Evolutionary conservation across 2,329 filamentous ascomycete genomes (phyloP).

Genomic region (Trichoderma sp.): DNA sequence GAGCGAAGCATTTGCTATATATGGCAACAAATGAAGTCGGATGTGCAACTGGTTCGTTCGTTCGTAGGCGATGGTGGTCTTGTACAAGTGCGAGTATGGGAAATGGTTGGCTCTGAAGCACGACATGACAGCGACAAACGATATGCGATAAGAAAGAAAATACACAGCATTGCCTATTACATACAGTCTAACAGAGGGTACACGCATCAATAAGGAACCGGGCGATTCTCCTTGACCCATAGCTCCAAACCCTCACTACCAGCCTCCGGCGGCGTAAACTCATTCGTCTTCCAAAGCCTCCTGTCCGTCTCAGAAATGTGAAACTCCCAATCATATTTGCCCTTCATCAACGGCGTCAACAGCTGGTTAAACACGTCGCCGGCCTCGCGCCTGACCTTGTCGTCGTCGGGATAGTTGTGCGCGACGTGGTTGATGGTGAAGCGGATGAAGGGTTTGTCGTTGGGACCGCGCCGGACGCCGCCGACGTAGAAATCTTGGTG

Average conservation of each 20-base stretch:
- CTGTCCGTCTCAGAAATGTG: slow-evolving; percentile 43
- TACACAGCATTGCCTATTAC: neutral
- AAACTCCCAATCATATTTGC: slow-evolving; percentile 44
- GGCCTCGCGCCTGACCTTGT: neutral
- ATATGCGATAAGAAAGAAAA: neutral
- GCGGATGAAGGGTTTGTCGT: slow-evolving; percentile 17
- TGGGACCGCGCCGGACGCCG: neutral
- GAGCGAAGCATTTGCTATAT: neutral
- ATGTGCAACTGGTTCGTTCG: neutral
- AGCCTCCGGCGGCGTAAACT: slow-evolving; percentile 36
- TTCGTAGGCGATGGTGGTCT: neutral
- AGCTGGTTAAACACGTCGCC: neutral
- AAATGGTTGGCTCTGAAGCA: neutral
- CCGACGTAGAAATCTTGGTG: slow-evolving; percentile 7
- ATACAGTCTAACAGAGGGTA: too few species aligned
- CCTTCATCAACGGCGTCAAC: slow-evolving; percentile 15
- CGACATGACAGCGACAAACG: neutral
- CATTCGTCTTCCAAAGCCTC: slow-evolving; percentile 45
- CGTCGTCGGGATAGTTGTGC: neutral
- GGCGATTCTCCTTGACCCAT: slow-evolving; percentile 29
- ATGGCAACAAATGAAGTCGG: neutral
- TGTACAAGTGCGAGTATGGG: neutral
- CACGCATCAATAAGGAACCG: neutral
- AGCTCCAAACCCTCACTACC: slow-evolving; percentile 35
- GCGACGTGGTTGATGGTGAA: slow-evolving; percentile 19